Base-by-base conservation (phyloP, 345 rosid genomes). In the Jatropha curcas region DNA sequence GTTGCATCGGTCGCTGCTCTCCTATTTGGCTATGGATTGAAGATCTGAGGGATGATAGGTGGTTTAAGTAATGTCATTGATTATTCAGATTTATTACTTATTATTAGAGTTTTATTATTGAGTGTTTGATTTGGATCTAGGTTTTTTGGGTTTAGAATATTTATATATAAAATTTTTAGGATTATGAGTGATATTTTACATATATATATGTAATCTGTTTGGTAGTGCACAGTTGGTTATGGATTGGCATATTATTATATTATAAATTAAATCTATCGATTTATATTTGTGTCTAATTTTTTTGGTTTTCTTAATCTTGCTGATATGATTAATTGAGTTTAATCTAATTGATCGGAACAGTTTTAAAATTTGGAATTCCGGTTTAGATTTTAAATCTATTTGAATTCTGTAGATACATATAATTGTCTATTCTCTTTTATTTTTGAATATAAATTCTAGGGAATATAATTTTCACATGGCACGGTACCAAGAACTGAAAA, bases 21-120 rank as follows among this genome's bases (percentile, higher is more conserved):
- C 9, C 59, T 85, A 45, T 82, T 87, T 66, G 86, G 90, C 7
- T 81, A 87, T 14, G 79, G 79, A 17, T 80, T 80, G 72, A 76
- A 85, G 88, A 87, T 83, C 81, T 91, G 81, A 89, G 64, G 51
- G 60, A 5, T 5, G 5, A 2, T 41, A 63, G 8, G 41, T 56
- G 20, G 50, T n/a, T 28, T 37, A 8, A 1, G 10, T 5, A 12
- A 24, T 37, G 16, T 22, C 17, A 19, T 61, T 27, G n/a, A n/a
- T 19, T n/a, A 60, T 22, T 25, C 30, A 10, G 67, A 30, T 61
- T 60, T 25, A 22, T 51, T 43, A 16, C 46, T 25, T 24, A 62
- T n/a, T n/a, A 35, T 62, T 34, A 20, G 37, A 53, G 35, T 20
- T 53, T n/a, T 27, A 53, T 69, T 55, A 5, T 53, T 52, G 57